Percentiles rank a stretch among this genome's conserved stretches.
phyloP scores from a whole-genome alignment of 2,329 filamentous ascomycete species.

The Pseudocercospora crystallina region DNA sequence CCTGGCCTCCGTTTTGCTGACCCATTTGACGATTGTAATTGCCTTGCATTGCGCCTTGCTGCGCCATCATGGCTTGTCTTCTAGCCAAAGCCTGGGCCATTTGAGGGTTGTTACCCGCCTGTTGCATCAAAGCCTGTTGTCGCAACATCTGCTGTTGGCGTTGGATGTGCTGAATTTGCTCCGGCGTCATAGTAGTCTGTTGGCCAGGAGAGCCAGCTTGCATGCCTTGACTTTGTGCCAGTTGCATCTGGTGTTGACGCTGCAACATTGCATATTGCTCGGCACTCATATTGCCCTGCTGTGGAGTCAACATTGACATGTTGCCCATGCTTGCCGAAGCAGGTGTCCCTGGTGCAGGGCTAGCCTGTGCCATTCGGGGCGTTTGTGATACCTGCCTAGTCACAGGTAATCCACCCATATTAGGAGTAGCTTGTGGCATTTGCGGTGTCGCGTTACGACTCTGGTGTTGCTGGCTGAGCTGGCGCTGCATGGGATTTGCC shows the following conservation, averaged over 20 bases:
- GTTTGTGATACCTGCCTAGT: constrained; percentile 39
- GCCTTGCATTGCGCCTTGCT: constrained; percentile 21
- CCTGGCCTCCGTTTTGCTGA: constrained; percentile 22
- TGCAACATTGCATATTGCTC: constrained; percentile 36
- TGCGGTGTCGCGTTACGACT: constrained; percentile 39
- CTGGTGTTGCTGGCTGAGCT: constrained; percentile 39
- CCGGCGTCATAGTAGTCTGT: constrained; percentile 28
- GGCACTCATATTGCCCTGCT: constrained; percentile 29
- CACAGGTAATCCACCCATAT: constrained; percentile 35
- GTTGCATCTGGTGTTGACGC: constrained; percentile 31
- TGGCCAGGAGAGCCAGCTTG: constrained; percentile 21
- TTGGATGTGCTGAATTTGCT: constrained; percentile 37
- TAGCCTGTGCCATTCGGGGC: constrained; percentile 37
- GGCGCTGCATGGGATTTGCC: constrained; percentile 39
- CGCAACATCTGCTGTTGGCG: constrained; percentile 34
- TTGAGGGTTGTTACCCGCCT: constrained; percentile 22
- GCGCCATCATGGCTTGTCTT: constrained; percentile 24
- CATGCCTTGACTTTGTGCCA: constrained; percentile 28
- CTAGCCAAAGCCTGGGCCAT: constrained; percentile 26
- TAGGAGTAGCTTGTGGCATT: constrained; percentile 40
- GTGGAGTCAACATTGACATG: constrained; percentile 31
- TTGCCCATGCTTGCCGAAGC: constrained; percentile 23
- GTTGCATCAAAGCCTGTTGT: constrained; percentile 29
- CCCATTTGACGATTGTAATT: constrained; percentile 9
- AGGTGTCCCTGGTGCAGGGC: constrained; percentile 33